These are phyloP conservation scores for Leccinum fibrillosum DNA, from an alignment of 768 basidiomycete genomes.

Conservation along the genomic window DNA sequence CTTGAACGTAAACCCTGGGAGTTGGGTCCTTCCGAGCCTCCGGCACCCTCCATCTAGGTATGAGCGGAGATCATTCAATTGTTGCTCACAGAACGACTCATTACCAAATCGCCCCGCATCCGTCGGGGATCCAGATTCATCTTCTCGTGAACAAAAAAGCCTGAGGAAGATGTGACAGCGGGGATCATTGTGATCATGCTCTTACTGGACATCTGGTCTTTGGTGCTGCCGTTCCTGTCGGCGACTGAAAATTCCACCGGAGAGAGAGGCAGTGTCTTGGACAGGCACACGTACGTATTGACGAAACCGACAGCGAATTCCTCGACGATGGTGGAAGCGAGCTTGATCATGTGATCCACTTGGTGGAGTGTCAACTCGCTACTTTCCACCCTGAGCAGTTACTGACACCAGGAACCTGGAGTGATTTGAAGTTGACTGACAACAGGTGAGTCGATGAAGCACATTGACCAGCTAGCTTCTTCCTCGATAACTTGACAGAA, in stretches of 20 bases:
- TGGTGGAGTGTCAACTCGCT: neutral
- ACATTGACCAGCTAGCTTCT: too few relatives aligned
- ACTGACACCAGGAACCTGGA: neutral
- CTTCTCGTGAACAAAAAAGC: neutral
- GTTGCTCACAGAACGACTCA: neutral
- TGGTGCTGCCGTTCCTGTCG: slow-evolving; percentile 5
- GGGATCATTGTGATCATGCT: neutral
- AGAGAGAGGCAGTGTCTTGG: neutral
- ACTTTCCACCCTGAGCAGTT: neutral
- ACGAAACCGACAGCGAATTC: neutral
- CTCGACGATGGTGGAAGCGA: neutral
- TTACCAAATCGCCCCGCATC: neutral
- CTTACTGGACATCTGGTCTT: neutral
- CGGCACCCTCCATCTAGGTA: neutral
- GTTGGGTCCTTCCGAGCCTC: neutral
- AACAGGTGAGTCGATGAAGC: too few relatives aligned
- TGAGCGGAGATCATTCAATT: neutral
- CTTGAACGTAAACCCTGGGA: neutral
- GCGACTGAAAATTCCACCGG: slow-evolving; percentile 6
- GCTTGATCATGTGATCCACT: neutral
- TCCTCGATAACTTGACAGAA: too few relatives aligned
- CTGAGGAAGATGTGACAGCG: neutral
- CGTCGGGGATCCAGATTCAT: neutral
- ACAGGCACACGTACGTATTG: neutral
- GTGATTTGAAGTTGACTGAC: too few relatives aligned